Conservation (phyloP, 2,329 filamentous ascomycete species). For the Penicillium concentricum region DNA sequence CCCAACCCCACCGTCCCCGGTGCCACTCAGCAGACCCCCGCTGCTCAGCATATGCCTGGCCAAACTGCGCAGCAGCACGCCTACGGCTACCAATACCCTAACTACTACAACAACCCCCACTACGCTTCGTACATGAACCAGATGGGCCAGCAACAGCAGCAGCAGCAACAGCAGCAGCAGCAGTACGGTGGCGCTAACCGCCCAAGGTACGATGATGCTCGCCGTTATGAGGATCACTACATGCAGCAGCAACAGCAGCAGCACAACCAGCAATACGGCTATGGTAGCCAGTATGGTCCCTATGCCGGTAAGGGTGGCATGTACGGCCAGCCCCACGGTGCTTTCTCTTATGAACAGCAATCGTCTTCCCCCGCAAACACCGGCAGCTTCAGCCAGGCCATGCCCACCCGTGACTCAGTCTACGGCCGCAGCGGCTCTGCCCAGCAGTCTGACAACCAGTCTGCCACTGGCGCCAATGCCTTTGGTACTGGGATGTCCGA, state of each 20-base stretch:
- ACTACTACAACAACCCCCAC: conserved; percentile 61
- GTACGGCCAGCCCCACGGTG: conserved; percentile 61
- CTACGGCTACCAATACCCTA: conserved; percentile 60
- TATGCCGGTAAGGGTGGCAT: conserved; percentile 59
- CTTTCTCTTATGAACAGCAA: conserved; percentile 61
- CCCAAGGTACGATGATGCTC: conserved; percentile 51
- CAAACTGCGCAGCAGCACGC: conserved; percentile 48
- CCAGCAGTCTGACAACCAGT: conserved; percentile 55
- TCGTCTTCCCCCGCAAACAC: conserved; percentile 63
- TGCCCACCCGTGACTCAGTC: conserved; percentile 54
- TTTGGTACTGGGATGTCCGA: conserved; percentile 56
- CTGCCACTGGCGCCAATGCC: conserved; percentile 49
- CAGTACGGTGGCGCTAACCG: conserved; percentile 50
- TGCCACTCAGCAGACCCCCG: conserved; percentile 53
- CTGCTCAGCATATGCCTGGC: conserved; percentile 53
- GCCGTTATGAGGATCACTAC: conserved; percentile 48
- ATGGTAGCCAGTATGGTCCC: conserved; percentile 50
- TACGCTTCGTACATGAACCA: conserved; percentile 62
- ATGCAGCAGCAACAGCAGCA: conserved; percentile 29
- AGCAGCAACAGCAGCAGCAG: conserved; percentile 45
- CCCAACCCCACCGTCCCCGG: conserved; percentile 71
- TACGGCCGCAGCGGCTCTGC: conserved; percentile 61
- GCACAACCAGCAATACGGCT: conserved; percentile 54
- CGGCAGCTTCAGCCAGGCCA: conserved; percentile 44
- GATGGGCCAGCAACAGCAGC: conserved; percentile 42